phyloP scores from a whole-genome alignment of 495 filamentous ascomycete genomes.

The Viridothelium virens region DNA sequence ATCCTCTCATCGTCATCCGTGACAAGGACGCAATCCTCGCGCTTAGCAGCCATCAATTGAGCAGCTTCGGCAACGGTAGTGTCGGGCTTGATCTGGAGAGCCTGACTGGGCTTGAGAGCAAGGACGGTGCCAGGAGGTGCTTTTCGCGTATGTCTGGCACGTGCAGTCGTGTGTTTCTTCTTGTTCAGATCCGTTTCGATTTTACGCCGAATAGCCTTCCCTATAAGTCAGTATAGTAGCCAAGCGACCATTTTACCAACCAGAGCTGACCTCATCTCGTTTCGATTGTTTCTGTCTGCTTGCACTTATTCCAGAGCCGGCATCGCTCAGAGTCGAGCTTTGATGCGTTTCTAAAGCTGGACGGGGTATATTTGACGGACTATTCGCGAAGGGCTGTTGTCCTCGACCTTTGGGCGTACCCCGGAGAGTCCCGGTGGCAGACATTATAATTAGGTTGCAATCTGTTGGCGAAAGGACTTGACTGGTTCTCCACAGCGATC shows the following conservation, averaged over 20 bases:
- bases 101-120: conserved; percentile 86
- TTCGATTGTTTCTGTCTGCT: conserved; percentile 92
- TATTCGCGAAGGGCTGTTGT: conserved; percentile 61
- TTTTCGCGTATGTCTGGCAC: conserved; percentile 78
- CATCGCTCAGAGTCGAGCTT: conserved; percentile 53
- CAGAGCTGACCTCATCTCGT: conserved; percentile 81
- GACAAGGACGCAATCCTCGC: conserved; percentile 97
- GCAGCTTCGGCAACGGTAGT: conserved; percentile 94
- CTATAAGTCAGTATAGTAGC: conserved; percentile 28
- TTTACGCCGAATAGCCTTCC: conserved; percentile 88
- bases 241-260: neutral
- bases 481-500: neutral
- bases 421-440: conserved; percentile 50
- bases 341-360: conserved; percentile 62
- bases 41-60: conserved; percentile 97
- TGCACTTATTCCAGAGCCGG: conserved; percentile 69
- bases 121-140: conserved; percentile 93
- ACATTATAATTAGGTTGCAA: conserved; percentile 40
- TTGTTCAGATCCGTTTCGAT: conserved; percentile 97
- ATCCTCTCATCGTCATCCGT: conserved; percentile 98
- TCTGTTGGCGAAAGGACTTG: neutral
- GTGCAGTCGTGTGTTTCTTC: conserved; percentile 71
- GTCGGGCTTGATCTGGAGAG: conserved; percentile 92
- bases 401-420: conserved; percentile 62
- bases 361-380: conserved; percentile 75